Conservation (phyloP, 2,329 filamentous ascomycete species). For the Dothideomycetes sp. region DNA sequence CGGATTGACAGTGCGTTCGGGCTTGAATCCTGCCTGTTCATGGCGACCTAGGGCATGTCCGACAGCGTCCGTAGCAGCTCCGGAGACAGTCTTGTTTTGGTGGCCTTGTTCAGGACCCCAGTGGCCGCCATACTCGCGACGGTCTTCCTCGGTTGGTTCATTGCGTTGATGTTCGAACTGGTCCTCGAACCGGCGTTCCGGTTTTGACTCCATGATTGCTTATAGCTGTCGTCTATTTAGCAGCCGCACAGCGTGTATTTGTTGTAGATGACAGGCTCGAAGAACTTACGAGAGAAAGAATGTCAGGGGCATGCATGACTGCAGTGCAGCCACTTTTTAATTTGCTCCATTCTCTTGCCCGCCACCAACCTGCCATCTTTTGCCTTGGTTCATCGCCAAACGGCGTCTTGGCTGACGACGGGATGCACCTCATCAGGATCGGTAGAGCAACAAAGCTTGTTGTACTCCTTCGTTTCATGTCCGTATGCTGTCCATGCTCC, state of each 20-base stretch:
- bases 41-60: slow-evolving; percentile 6
- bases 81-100: neutral
- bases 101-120: slow-evolving; percentile 1
- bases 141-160: slow-evolving; percentile 1
- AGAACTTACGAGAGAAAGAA: neutral
- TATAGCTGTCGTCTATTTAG: too few species aligned
- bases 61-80: slow-evolving; percentile 1
- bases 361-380: slow-evolving; percentile 1
- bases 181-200: slow-evolving; percentile 7
- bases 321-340: slow-evolving; percentile 3
- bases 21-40: slow-evolving; percentile 8
- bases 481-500: too few species aligned
- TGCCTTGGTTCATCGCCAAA: slow-evolving; percentile 6
- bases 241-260: too few species aligned
- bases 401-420: slow-evolving; percentile 7
- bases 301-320: neutral
- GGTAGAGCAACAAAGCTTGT: too few species aligned
- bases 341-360: slow-evolving; percentile 8
- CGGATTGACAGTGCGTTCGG: slow-evolving; percentile 5
- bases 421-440: too few species aligned
- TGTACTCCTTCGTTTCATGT: too few species aligned
- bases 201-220: slow-evolving; percentile 5
- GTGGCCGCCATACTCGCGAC: neutral
- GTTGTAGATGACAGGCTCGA: neutral
- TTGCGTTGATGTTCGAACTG: slow-evolving; percentile 12